Percentiles rank a stretch among this genome's conserved stretches.
phyloP scores from a whole-genome alignment of 108 stramenopile species.

The Skeletonema menzelii region DNA sequence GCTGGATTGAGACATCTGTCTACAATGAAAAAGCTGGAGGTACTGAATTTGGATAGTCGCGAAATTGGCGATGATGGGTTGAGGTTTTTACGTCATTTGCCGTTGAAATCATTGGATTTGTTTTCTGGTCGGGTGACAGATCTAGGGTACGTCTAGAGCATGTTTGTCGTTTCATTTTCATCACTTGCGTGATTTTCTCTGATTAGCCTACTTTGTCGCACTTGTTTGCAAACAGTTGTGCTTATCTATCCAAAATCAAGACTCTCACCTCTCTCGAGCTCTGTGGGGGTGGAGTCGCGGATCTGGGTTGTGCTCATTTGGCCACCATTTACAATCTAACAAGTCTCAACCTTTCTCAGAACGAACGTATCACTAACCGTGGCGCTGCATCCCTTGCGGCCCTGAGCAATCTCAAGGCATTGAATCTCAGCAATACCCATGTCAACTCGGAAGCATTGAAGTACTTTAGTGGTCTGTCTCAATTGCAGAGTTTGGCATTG shows the following conservation, averaged over 20 bases:
- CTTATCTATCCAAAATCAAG: slow-evolving; percentile 70
- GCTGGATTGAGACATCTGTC: slow-evolving; percentile 66
- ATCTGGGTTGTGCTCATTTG: slow-evolving; percentile 70
- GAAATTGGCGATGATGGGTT: slow-evolving; percentile 81
- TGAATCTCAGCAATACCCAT: slow-evolving; percentile 81
- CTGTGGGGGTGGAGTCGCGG: slow-evolving; percentile 81
- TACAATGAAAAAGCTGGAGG: slow-evolving; percentile 57
- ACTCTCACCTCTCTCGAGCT: slow-evolving; percentile 82
- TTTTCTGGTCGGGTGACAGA: slow-evolving; percentile 84
- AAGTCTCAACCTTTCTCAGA: slow-evolving; percentile 79
- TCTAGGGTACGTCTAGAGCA: slow-evolving; percentile 36
- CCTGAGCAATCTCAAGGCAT: slow-evolving; percentile 69
- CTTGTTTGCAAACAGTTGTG: slow-evolving; percentile 36
- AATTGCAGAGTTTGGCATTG: slow-evolving; percentile 71
- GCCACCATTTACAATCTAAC: slow-evolving; percentile 69
- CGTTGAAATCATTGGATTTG: slow-evolving; percentile 73
- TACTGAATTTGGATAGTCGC: slow-evolving; percentile 77
- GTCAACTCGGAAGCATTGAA: slow-evolving; percentile 66
- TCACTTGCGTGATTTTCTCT: background rate
- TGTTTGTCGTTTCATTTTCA: background rate
- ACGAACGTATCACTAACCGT: slow-evolving; percentile 80
- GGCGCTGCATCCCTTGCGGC: slow-evolving; percentile 75
- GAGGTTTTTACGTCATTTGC: slow-evolving; percentile 49
- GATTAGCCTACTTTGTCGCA: background rate
- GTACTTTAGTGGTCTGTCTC: slow-evolving; percentile 57